These are phyloP conservation scores for Fraxinus baroniana DNA, from an alignment of 305 asterid species.

Conservation along the genomic window DNA sequence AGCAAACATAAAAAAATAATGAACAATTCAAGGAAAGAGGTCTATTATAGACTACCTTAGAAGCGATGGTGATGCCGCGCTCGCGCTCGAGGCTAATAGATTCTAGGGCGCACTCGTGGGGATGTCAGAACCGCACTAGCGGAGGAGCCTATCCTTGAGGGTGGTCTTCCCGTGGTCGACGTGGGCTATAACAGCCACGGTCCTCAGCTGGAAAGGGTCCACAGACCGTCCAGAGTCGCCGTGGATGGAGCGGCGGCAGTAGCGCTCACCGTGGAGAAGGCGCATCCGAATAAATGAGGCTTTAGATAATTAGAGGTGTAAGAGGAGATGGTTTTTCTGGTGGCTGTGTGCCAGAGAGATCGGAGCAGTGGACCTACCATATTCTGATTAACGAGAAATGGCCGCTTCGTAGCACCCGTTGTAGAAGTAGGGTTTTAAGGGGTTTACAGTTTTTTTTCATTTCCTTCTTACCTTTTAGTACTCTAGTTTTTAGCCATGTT, in stretches of 20 bases:
- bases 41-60: conserved; percentile 54
- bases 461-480: background rate
- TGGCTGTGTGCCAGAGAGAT: conserved; percentile 52
- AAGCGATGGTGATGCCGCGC: conserved; percentile 92
- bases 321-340: conserved; percentile 33
- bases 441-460: conserved; percentile 5
- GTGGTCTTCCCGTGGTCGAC: conserved; percentile 97
- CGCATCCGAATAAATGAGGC: conserved; percentile 29
- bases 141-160: conserved; percentile 96
- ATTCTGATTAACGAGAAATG: conserved; percentile 28
- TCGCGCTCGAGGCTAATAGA: conserved; percentile 90
- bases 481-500: no score
- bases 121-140: conserved; percentile 95
- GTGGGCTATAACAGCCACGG: conserved; percentile 91
- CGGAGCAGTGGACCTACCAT: conserved; percentile 79
- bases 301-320: conserved; percentile 27
- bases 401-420: conserved; percentile 22
- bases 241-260: conserved; percentile 46
- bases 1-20: background rate
- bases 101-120: conserved; percentile 90
- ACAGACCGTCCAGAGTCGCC: conserved; percentile 31
- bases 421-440: conserved; percentile 14
- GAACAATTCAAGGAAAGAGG: background rate
- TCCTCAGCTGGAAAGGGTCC: conserved; percentile 69
- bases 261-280: conserved; percentile 53